phyloP scores from a whole-genome alignment of 768 basidiomycete species.

The Suillus subaureus region DNA sequence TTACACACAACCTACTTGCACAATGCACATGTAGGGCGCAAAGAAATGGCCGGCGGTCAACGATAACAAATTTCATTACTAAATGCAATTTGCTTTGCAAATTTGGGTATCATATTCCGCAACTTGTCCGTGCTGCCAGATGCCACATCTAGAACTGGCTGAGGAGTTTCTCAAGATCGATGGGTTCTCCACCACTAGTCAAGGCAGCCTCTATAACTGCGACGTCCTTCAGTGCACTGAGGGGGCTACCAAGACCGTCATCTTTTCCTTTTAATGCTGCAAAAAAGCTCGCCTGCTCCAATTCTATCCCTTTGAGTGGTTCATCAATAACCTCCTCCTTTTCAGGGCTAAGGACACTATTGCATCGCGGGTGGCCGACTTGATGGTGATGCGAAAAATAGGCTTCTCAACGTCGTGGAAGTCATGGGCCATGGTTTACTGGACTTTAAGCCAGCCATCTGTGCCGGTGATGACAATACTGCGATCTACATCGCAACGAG shows the following conservation, averaged over 20 bases:
- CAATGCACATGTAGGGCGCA: not conserved
- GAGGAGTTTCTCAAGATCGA: conserved; percentile 53
- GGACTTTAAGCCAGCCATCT: conserved; percentile 59
- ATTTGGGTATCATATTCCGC: not conserved
- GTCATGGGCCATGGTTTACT: conserved; percentile 31
- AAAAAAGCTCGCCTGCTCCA: conserved; percentile 63
- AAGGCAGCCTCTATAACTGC: conserved; percentile 79
- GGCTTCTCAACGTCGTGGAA: conserved; percentile 24
- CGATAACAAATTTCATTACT: not conserved
- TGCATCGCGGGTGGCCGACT: conserved; percentile 25
- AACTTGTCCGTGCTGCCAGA: not conserved
- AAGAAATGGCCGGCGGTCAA: not conserved
- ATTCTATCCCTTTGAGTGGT: conserved; percentile 52
- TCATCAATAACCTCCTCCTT: conserved; percentile 52
- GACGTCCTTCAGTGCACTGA: conserved; percentile 72
- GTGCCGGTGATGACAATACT: conserved; percentile 57
- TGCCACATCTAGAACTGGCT: not conserved
- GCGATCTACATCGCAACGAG: conserved; percentile 33
- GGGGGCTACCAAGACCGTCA: conserved; percentile 61
- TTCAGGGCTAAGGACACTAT: conserved; percentile 29
- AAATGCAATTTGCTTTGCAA: not conserved
- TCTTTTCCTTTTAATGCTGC: conserved; percentile 45
- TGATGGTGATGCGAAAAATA: conserved; percentile 42
- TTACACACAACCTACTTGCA: not conserved
- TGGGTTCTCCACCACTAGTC: conserved; percentile 60